A percentile compares a stretch with the other conserved stretches of the same genome.
These are phyloP conservation scores for Chrysoporthe puriensis DNA, from an alignment of 2,329 filamentous ascomycete species.

Conservation along the genomic window DNA sequence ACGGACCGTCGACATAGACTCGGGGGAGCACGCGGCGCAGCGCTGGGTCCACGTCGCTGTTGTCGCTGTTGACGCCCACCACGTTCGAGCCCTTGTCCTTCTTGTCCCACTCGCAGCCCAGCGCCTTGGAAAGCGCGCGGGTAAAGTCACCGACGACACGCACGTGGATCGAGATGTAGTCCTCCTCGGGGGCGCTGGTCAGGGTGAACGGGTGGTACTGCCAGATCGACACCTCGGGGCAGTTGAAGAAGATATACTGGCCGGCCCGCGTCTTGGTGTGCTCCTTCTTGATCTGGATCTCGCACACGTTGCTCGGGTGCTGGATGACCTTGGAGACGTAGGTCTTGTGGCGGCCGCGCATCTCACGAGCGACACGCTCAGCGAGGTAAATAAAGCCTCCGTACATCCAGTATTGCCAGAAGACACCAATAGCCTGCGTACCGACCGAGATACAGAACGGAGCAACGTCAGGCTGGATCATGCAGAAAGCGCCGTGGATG, in stretches of 20 bases:
- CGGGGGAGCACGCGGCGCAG: slow-evolving; percentile 75
- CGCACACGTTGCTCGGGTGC: slow-evolving; percentile 85
- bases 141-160: slow-evolving; percentile 85
- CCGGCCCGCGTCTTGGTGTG: slow-evolving; percentile 80
- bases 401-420: slow-evolving; percentile 89
- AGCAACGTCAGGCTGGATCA: slow-evolving; percentile 83
- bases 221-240: slow-evolving; percentile 83
- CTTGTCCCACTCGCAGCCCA: slow-evolving; percentile 76
- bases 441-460: slow-evolving; percentile 76
- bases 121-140: slow-evolving; percentile 65
- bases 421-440: slow-evolving; percentile 70
- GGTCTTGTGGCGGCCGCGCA: slow-evolving; percentile 80
- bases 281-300: slow-evolving; percentile 92
- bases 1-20: slow-evolving; percentile 83
- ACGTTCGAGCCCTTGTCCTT: slow-evolving; percentile 65
- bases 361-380: slow-evolving; percentile 78
- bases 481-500: slow-evolving; percentile 87
- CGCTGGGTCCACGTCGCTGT: slow-evolving; percentile 66
- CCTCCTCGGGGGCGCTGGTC: slow-evolving; percentile 85
- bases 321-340: slow-evolving; percentile 89
- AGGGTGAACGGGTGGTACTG: slow-evolving; percentile 89
- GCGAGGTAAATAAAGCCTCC: slow-evolving; percentile 78
- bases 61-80: slow-evolving; percentile 65
- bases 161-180: slow-evolving; percentile 87
- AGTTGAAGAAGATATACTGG: slow-evolving; percentile 89